phyloP scores from a whole-genome alignment of 2,329 filamentous ascomycete genomes.

The Ascochyta lentis region DNA sequence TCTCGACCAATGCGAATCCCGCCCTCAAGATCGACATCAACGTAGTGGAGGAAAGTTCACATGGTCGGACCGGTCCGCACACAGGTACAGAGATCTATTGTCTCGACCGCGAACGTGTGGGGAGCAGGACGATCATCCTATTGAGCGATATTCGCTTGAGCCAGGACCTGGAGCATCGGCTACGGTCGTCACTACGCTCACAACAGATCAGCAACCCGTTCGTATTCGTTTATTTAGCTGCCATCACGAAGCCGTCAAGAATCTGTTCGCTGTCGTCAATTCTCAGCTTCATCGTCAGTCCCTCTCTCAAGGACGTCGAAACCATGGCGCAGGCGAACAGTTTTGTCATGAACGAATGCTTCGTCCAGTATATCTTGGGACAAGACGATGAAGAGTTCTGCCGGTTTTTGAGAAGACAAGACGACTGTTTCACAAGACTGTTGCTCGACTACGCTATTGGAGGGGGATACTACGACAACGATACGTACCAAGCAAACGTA shows the following conservation, averaged over 20 bases:
- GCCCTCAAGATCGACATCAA: slow-evolving; percentile 30
- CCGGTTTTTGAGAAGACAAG: slow-evolving; percentile 30
- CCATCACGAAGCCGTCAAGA: slow-evolving; percentile 11
- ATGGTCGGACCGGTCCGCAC: slow-evolving; percentile 18
- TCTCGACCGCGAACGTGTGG: slow-evolving; percentile 25
- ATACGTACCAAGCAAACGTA: slow-evolving; percentile 27
- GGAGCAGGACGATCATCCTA: slow-evolving; percentile 20
- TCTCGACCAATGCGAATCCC: slow-evolving; percentile 24
- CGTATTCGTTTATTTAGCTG: slow-evolving; percentile 28
- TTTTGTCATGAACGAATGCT: slow-evolving; percentile 32
- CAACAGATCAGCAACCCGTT: slow-evolving; percentile 20
- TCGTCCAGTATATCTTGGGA: slow-evolving; percentile 27
- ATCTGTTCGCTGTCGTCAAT: slow-evolving; percentile 18
- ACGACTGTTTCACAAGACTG: slow-evolving; percentile 24
- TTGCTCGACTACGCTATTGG: slow-evolving; percentile 32
- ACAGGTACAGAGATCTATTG: slow-evolving; percentile 18
- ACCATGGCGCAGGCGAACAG: slow-evolving; percentile 17
- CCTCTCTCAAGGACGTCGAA: slow-evolving; percentile 28
- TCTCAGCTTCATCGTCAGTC: slow-evolving; percentile 24
- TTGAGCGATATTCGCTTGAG: slow-evolving; percentile 27
- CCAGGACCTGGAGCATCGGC: slow-evolving; percentile 21
- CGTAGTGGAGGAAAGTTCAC: slow-evolving; percentile 1
- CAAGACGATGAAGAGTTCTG: slow-evolving; percentile 28
- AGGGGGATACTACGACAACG: slow-evolving; percentile 22
- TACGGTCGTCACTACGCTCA: slow-evolving; percentile 19